phyloP scores from a whole-genome alignment of 352 stramenopile species.

The Globisporangium nodosum region DNA sequence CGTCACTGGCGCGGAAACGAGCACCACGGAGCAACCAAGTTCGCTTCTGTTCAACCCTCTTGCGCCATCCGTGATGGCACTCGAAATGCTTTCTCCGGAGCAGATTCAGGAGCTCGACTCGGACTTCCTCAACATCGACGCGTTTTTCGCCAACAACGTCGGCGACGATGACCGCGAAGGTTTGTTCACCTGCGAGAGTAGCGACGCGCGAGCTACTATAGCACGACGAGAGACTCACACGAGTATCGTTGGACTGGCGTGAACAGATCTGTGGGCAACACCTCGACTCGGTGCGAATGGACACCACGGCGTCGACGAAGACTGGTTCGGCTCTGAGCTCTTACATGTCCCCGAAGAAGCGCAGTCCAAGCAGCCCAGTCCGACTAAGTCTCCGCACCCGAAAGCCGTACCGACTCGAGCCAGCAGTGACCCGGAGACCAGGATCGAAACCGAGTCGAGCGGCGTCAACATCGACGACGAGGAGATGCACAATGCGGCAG shows the following conservation, averaged over 20 bases:
- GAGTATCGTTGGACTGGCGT: background rate
- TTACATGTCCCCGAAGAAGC: background rate
- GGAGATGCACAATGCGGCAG: conserved; percentile 7
- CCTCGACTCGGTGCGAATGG: background rate
- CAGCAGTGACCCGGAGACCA: background rate
- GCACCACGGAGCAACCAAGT: conserved; percentile 5
- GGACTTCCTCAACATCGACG: conserved; percentile 29
- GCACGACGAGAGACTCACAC: background rate
- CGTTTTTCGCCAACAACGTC: conserved; percentile 21
- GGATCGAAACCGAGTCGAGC: conserved; percentile 4
- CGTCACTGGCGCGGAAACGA: background rate
- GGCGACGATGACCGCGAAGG: conserved; percentile 12
- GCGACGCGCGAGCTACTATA: background rate
- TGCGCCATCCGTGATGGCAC: background rate
- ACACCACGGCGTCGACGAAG: conserved; percentile 4
- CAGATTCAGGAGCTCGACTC: conserved; percentile 21
- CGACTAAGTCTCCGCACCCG: background rate
- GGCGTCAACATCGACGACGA: conserved; percentile 12
- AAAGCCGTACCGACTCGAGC: background rate
- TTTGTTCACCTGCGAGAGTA: background rate
- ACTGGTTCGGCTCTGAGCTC: conserved; percentile 6
- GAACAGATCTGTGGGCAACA: conserved; percentile 18
- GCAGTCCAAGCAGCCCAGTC: conserved; percentile 1
- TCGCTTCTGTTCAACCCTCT: background rate
- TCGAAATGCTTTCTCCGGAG: conserved; percentile 19